A percentile compares a stretch with the other conserved stretches of the same genome.
phyloP scores from a whole-genome alignment of 257 asterid genomes.

The Mitragyna speciosa region DNA sequence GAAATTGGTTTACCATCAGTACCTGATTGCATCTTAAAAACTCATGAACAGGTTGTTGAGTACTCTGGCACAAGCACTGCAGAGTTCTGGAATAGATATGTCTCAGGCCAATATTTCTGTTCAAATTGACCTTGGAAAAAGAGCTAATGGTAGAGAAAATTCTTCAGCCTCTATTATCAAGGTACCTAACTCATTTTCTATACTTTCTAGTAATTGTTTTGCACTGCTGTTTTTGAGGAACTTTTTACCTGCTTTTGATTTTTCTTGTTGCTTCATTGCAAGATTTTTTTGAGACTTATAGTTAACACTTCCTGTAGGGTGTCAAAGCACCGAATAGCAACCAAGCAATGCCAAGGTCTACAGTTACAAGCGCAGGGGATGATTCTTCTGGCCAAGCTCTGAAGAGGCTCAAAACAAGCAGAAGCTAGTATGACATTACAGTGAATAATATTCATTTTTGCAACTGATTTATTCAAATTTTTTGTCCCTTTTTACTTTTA shows the following conservation, averaged over 20 bases:
- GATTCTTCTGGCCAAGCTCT: constrained; percentile 46
- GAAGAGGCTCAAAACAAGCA: constrained; percentile 75
- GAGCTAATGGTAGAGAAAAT: constrained; percentile 43
- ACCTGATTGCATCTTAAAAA: background rate
- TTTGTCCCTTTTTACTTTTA: background rate
- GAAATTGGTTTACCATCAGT: background rate
- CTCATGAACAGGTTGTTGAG: constrained; percentile 64
- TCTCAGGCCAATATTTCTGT: constrained; percentile 86
- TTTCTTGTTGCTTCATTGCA: background rate
- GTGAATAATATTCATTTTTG: constrained; percentile 32
- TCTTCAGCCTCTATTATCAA: constrained; percentile 51
- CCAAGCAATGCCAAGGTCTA: constrained; percentile 39
- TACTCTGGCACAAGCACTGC: constrained; percentile 75
- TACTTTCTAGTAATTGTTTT: background rate
- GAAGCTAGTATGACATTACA: constrained; percentile 43
- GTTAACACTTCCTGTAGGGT: constrained; percentile 34
- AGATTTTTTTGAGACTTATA: background rate
- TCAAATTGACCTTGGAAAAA: constrained; percentile 80
- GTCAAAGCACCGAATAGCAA: constrained; percentile 30
- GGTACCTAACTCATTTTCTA: constrained; percentile 38
- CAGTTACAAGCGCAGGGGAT: constrained; percentile 42
- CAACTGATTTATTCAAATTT: constrained; percentile 40
- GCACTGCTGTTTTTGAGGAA: background rate
- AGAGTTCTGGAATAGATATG: constrained; percentile 77
- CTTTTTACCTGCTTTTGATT: background rate